These are phyloP conservation scores for Tubosaeta sp. DNA, from an alignment of 768 basidiomycete species.

Conservation along the genomic window DNA sequence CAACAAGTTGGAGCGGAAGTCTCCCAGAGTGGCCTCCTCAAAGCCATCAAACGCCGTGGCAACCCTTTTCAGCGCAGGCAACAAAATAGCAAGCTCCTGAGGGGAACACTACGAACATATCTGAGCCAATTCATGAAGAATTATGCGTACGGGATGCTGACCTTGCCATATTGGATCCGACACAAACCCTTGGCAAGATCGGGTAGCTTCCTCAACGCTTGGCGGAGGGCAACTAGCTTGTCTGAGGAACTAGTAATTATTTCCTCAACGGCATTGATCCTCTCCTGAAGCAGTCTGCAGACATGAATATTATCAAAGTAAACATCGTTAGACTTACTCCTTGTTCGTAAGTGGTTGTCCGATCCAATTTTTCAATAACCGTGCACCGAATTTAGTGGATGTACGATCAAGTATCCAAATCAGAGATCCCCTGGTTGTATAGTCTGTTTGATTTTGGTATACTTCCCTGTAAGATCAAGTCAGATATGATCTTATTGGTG, in stretches of 20 bases:
- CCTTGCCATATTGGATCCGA: constrained; percentile 88
- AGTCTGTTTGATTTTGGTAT: constrained; percentile 87
- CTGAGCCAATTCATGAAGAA: neutral
- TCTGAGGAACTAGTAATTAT: constrained; percentile 60
- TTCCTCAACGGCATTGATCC: constrained; percentile 84
- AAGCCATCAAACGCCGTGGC: constrained; percentile 56
- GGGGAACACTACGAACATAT: constrained; percentile 61
- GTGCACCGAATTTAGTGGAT: constrained; percentile 82
- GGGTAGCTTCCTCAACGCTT: constrained; percentile 69
- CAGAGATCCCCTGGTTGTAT: constrained; percentile 67
- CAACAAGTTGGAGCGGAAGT: constrained; percentile 63
- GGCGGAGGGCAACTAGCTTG: constrained; percentile 61
- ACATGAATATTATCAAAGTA: neutral
- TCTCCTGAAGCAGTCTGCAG: constrained; percentile 63
- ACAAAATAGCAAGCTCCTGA: constrained; percentile 69
- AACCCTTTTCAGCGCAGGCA: constrained; percentile 72
- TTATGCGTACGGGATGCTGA: constrained; percentile 29
- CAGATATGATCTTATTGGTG: neutral
- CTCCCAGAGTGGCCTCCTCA: constrained; percentile 39
- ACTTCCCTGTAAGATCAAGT: constrained; percentile 55
- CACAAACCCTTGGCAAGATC: constrained; percentile 85
- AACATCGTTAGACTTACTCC: constrained; percentile 38
- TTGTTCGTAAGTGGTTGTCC: constrained; percentile 78
- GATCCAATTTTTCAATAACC: constrained; percentile 82
- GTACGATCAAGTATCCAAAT: constrained; percentile 86